These are phyloP conservation scores for Penicillium sp. DNA, from an alignment of 2,329 filamentous ascomycete species.

Conservation along the genomic window DNA sequence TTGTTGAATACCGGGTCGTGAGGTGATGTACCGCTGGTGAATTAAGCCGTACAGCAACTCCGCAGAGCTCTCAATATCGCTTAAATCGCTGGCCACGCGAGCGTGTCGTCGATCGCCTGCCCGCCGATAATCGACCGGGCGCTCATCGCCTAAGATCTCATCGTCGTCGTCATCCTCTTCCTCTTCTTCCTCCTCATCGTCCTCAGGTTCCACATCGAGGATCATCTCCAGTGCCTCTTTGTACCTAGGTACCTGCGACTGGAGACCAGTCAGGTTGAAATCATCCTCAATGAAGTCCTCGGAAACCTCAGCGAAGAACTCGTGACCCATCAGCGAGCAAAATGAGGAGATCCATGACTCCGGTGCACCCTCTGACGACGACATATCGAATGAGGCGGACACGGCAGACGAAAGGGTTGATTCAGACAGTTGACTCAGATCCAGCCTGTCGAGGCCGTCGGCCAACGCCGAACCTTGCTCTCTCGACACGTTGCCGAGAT, in stretches of 20 bases:
- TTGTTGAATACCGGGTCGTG: conserved; percentile 90
- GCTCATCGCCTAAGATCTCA: conserved; percentile 61
- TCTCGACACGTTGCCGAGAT: conserved; percentile 47
- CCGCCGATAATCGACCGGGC: conserved; percentile 44
- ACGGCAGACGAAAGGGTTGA: conserved; percentile 41
- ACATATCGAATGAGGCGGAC: conserved; percentile 44
- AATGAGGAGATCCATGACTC: conserved; percentile 99
- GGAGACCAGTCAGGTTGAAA: conserved; percentile 95
- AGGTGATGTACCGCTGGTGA: conserved; percentile 97
- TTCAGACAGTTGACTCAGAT: conserved; percentile 46
- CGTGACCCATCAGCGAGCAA: conserved; percentile 90
- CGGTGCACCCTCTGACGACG: conserved; percentile 49
- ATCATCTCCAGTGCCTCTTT: conserved; percentile 99
- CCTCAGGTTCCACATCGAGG: conserved; percentile 93
- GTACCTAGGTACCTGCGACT: conserved; percentile 96
- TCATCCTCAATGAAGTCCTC: conserved; percentile 99
- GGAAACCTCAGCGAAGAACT: conserved; percentile 98
- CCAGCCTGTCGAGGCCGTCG: conserved; percentile 49
- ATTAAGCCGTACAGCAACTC: conserved; percentile 98
- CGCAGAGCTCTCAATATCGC: conserved; percentile 94
- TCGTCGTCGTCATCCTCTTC: conserved; percentile 68
- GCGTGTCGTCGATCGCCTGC: conserved; percentile 71
- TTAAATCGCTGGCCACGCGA: conserved; percentile 86
- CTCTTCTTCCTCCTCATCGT: conserved; percentile 67
- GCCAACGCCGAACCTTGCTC: conserved; percentile 46